Percentiles rank a stretch among this genome's conserved stretches.
These are phyloP conservation scores for Drechslerella dactyloides DNA, from an alignment of 2,329 filamentous ascomycete species.

Conservation along the genomic window DNA sequence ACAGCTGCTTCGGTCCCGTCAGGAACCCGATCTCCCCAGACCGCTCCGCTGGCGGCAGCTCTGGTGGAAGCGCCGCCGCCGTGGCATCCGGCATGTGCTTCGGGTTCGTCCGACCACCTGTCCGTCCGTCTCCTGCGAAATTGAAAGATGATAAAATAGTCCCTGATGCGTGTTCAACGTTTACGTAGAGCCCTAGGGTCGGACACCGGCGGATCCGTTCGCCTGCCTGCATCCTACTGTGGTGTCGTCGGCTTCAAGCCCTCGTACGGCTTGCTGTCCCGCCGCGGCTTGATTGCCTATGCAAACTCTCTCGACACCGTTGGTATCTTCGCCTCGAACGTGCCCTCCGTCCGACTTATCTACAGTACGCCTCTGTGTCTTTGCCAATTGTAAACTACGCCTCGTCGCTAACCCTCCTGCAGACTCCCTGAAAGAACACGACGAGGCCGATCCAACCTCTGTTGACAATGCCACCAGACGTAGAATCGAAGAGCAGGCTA, in stretches of 20 bases:
- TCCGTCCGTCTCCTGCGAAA: not conserved
- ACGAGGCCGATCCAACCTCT: conserved; percentile 27
- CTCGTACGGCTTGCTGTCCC: conserved; percentile 83
- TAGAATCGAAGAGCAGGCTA: conserved; percentile 7
- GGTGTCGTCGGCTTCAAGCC: conserved; percentile 87
- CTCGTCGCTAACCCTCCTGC: not conserved
- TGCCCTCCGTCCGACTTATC: conserved; percentile 63
- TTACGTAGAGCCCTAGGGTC: conserved; percentile 75
- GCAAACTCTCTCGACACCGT: conserved; percentile 93
- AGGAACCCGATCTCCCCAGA: conserved; percentile 61
- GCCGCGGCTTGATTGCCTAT: conserved; percentile 86
- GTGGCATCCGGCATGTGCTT: conserved; percentile 71
- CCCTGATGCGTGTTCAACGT: conserved; percentile 11
- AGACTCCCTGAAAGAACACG: conserved; percentile 34
- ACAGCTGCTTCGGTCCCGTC: conserved; percentile 73
- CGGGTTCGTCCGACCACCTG: conserved; percentile 61
- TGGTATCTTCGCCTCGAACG: conserved; percentile 70
- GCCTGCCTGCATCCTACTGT: conserved; percentile 85
- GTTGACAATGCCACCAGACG: conserved; percentile 1
- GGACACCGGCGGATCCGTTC: conserved; percentile 88
- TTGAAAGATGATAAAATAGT: conserved; percentile 22
- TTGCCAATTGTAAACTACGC: not conserved
- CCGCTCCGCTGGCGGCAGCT: conserved; percentile 81
- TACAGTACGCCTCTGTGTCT: conserved; percentile 35
- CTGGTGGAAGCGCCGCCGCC: conserved; percentile 88